Conservation (phyloP, 2,329 filamentous ascomycete species). For the Aspergillus candidus region DNA sequence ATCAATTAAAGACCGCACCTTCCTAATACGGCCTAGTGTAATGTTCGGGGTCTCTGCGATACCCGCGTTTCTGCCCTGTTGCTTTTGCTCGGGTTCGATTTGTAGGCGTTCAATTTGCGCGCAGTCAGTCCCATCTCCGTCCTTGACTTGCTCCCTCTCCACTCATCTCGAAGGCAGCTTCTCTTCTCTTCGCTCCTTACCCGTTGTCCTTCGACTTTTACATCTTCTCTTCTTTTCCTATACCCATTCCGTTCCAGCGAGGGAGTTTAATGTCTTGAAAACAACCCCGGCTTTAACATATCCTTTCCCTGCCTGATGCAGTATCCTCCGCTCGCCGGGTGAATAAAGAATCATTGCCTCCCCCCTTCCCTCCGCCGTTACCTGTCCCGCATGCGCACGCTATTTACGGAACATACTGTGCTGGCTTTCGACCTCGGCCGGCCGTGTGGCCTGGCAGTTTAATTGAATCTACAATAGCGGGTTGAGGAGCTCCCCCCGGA, state of each 20-base stretch:
- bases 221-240: constrained; percentile 6
- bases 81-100: constrained; percentile 23
- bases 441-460: constrained; percentile 35
- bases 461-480: constrained; percentile 16
- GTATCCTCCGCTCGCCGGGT: constrained; percentile 20
- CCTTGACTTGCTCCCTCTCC: constrained; percentile 11
- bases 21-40: constrained; percentile 29
- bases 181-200: constrained; percentile 9
- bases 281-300: constrained; percentile 13
- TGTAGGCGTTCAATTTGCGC: constrained; percentile 26
- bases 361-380: constrained; percentile 7
- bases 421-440: constrained; percentile 28
- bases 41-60: constrained; percentile 36
- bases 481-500: constrained; percentile 16
- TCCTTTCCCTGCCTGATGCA: constrained; percentile 18
- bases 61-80: constrained; percentile 28
- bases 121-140: constrained; percentile 18
- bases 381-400: constrained; percentile 27
- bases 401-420: constrained; percentile 17
- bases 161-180: constrained; percentile 11
- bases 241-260: constrained; percentile 6
- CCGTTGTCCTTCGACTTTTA: constrained; percentile 12
- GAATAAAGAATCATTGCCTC: constrained; percentile 20
- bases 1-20: constrained; percentile 24
- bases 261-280: constrained; percentile 27